Evolutionary conservation across 129 eudicot genomes (phyloP), one percentile per base, ranked within the genome.

Genomic region (Lactuca saligna): DNA sequence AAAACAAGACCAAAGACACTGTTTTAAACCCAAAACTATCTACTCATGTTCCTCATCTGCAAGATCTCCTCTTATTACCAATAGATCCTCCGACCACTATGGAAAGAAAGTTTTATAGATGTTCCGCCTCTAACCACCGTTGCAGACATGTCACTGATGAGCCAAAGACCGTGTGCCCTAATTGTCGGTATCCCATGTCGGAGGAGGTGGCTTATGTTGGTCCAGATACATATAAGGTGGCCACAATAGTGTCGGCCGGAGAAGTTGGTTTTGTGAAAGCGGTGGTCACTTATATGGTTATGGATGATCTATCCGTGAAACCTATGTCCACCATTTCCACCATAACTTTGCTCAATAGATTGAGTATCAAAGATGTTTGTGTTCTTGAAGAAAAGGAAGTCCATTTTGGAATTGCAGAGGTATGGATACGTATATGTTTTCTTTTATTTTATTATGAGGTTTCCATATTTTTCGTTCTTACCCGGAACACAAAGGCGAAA

Each of bases 241-340:
- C 35, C 14, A 39, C 75, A 7, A 14, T 20, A 0, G 62, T 16
- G 6, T 41, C 9, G 12, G 49, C 8, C 0, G 66, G 15, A 7
- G 84, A 69, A 49, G 80, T 12, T 32, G 84, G 84, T 37, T 75
- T 69, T 64, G 84, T 80, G 74, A 75, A 80, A 61, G 80, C 57
- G 34, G 75, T 75, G 65, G 77, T 80, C 44, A 80, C 84, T 57
- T 80, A 80, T 49, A 80, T 80, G 80, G 74, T 80, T 3, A 75
- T 64, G 80, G 84, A 80, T 75, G 73, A 80, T 58, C 53, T 80
- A 29, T 60, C 14, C 17, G 73, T 79, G 38, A 64, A 74, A 20
- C 83, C 83, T n/a, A 74, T 79, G 76, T 74, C 77, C 42, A 69
- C 77, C 44, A 74, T 75, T 15, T 80, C 80, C 13, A 54, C 69